These are phyloP conservation scores for Chlorella sp. DNA, from an alignment of 139 green algal species.

Conservation along the genomic window DNA sequence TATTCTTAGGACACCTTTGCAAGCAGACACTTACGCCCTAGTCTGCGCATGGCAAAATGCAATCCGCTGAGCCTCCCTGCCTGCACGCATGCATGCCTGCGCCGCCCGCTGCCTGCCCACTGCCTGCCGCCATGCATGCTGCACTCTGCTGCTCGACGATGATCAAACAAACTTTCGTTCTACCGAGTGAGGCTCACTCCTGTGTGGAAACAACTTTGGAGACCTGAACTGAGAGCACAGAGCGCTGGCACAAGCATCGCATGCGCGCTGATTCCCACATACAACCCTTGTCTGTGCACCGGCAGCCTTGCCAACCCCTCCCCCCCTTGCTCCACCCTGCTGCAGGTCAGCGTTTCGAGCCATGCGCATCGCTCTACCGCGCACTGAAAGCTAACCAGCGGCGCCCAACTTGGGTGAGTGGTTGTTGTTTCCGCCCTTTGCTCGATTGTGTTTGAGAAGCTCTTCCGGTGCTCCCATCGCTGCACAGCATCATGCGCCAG, in stretches of 20 bases:
- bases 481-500: neutral
- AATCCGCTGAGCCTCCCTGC: slow-evolving; percentile 10
- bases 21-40: slow-evolving; percentile 21
- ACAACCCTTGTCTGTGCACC: too few relatives aligned
- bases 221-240: slow-evolving; percentile 57
- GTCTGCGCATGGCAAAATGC: slow-evolving; percentile 32
- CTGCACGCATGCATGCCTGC: neutral
- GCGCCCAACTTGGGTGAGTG: too few relatives aligned
- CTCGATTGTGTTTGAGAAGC: too few relatives aligned
- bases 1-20: slow-evolving; percentile 58
- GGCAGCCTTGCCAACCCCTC: neutral
- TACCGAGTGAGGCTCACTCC: slow-evolving; percentile 39
- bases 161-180: slow-evolving; percentile 58
- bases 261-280: neutral
- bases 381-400: too few relatives aligned
- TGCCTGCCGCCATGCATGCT: too few relatives aligned
- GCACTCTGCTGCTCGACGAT: slow-evolving; percentile 37
- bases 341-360: neutral
- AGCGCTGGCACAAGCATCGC: neutral
- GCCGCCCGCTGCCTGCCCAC: neutral
- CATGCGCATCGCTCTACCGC: too few relatives aligned
- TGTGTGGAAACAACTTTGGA: slow-evolving; percentile 50
- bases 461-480: neutral
- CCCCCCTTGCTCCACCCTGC: neutral
- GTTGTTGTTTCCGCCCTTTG: too few relatives aligned